Conservation (phyloP, 1,284 basidiomycete species). For the Ustilago nuda region DNA sequence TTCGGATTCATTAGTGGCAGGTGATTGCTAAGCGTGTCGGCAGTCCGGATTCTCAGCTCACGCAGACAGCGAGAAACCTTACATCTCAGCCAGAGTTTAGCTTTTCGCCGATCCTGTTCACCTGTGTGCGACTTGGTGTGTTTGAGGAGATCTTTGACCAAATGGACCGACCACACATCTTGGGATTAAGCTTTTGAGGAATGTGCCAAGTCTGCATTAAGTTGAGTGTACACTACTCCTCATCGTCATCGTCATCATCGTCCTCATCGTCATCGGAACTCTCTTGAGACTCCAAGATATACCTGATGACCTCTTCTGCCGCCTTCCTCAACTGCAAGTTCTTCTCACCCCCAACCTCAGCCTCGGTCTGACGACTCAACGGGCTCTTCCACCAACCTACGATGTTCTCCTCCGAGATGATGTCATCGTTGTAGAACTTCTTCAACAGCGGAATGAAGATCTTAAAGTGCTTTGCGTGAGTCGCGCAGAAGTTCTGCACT, state of each 20-base stretch:
- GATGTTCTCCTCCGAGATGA: constrained; percentile 70
- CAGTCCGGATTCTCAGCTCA: background rate
- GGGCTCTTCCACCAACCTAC: constrained; percentile 70
- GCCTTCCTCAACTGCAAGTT: constrained; percentile 68
- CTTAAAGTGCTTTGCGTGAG: constrained; percentile 57
- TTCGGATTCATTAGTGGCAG: constrained; percentile 19
- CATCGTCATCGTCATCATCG: constrained; percentile 38
- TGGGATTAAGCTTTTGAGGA: background rate
- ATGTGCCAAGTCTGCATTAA: background rate
- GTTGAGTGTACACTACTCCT: constrained; percentile 7
- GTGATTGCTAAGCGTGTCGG: background rate
- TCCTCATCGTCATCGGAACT: constrained; percentile 66
- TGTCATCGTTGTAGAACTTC: constrained; percentile 70
- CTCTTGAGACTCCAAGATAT: constrained; percentile 69
- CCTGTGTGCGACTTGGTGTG: background rate
- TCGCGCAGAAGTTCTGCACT: constrained; percentile 56
- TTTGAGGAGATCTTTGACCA: background rate
- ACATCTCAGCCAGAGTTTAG: background rate
- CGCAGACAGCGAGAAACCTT: background rate
- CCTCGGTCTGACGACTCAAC: constrained; percentile 21
- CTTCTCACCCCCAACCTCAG: constrained; percentile 50
- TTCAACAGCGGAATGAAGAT: constrained; percentile 70
- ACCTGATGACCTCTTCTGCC: constrained; percentile 69
- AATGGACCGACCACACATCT: background rate
- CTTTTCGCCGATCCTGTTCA: background rate